phyloP scores from a whole-genome alignment of 1,284 basidiomycete species.

The Vanrija pseudolonga region DNA sequence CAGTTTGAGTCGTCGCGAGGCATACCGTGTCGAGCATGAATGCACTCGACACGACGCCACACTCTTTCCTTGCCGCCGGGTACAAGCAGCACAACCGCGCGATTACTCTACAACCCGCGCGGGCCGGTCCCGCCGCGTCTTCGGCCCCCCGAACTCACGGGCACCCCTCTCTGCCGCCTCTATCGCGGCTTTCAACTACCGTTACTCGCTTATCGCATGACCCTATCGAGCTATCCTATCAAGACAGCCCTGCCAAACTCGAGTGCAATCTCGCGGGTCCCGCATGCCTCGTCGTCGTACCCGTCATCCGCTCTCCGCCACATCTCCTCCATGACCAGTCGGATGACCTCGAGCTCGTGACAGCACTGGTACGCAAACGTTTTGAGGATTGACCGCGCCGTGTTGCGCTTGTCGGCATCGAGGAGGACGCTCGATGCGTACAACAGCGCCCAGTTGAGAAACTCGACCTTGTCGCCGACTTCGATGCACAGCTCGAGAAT shows the following conservation, averaged over 20 bases:
- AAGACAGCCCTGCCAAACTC: conserved; percentile 37
- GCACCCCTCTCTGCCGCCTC: background rate
- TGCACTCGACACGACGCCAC: no score
- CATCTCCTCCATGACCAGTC: conserved; percentile 34
- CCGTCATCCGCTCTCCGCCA: conserved; percentile 41
- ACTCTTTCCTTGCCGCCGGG: no score
- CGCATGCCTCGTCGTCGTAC: conserved; percentile 34
- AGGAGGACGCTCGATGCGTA: conserved; percentile 30
- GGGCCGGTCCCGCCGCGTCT: no score
- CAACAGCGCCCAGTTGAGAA: conserved; percentile 40
- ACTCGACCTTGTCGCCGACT: conserved; percentile 44
- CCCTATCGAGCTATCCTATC: conserved; percentile 15
- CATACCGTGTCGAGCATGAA: no score
- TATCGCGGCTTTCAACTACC: background rate
- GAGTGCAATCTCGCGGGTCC: conserved; percentile 35
- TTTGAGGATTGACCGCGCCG: conserved; percentile 26
- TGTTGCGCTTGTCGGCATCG: conserved; percentile 20
- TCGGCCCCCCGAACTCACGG: no score
- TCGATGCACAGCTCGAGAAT: conserved; percentile 32
- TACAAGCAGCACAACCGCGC: no score
- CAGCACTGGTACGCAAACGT: conserved; percentile 41
- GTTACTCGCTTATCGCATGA: no score
- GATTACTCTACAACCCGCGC: no score
- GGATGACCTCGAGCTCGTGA: conserved; percentile 32
- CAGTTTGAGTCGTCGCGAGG: no score